Evolutionary conservation across 2,329 filamentous ascomycete genomes (phyloP), one percentile per base, ranked within the genome.

Genomic region (Leptoxyphium fumago): DNA sequence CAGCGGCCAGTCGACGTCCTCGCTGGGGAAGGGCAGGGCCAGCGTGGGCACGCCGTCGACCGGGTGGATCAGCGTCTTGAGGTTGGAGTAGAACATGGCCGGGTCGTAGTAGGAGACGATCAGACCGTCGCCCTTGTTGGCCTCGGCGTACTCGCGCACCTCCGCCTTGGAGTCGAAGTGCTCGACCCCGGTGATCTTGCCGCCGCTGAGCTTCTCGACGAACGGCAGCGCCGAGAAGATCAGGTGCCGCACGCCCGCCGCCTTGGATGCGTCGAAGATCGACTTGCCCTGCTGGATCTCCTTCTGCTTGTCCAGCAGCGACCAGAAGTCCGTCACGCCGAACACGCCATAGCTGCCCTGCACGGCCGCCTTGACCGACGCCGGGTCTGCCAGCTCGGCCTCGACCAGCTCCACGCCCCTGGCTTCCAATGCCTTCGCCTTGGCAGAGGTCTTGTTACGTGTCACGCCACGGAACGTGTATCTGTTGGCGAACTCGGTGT

Each of bases 391-490:
- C 29, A 75, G 49, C 48, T 80, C 68, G 41, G 69, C 75, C 56
- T 68, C 50, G 39, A 73, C 65, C 26, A 78, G 60, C 42, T 78
- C 69, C 2, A 71, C 68, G 4, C 73, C 74, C 40, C 66, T 56
- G 0, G 53, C 51, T 0, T 59, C 44, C 3, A 78, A 64, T 2
- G 60, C 58, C 53, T 70, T 64, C 11, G 73, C 65, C 1, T 61
- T 62, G 0, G 66, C 51, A 40, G 66, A 69, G 10, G 58, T 55
- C 2, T 61, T 48, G 46, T 75, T 63, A 40, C 77, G 71, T 2
- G 75, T 76, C 15, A 80, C 64, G 40, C 65, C 77, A 28, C 75
- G 72, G 34, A 80, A 61, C 5, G 61, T 55, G 63, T 69, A 78
- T 36, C 66, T 57, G 39, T 65, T 60, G n/a, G 62, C 64, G 1